phyloP scores from a whole-genome alignment of 164 flowering plant genomes.

The Piper longum region DNA sequence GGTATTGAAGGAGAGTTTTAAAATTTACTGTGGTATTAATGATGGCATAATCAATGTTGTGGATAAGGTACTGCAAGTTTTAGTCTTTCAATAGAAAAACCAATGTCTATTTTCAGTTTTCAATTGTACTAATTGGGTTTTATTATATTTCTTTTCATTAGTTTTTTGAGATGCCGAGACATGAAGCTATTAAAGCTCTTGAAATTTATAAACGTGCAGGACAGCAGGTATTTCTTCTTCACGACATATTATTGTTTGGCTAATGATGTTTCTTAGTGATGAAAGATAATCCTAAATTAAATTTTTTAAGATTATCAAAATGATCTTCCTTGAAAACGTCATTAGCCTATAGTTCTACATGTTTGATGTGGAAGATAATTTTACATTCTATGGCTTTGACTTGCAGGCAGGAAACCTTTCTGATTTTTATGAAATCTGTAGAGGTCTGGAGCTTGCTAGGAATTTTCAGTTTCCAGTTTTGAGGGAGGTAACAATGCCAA shows the following conservation, averaged over 20 bases:
- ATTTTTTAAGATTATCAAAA: no score
- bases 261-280: no score
- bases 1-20: slow-evolving; percentile 98
- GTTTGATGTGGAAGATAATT: background rate
- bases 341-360: background rate
- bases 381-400: background rate
- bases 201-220: slow-evolving; percentile 93
- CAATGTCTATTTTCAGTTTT: background rate
- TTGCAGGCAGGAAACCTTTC: slow-evolving; percentile 80
- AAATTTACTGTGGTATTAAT: slow-evolving; percentile 90
- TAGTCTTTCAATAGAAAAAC: background rate
- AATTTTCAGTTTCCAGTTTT: slow-evolving; percentile 94
- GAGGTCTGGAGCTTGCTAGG: slow-evolving; percentile 94
- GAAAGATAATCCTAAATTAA: no score
- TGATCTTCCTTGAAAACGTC: no score
- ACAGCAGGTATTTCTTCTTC: slow-evolving; percentile 54
- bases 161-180: slow-evolving; percentile 99
- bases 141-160: slow-evolving; percentile 10
- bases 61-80: slow-evolving; percentile 57
- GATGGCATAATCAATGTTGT: slow-evolving; percentile 97
- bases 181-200: slow-evolving; percentile 94
- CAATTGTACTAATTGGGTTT: background rate
- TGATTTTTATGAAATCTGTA: slow-evolving; percentile 87
- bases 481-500: slow-evolving; percentile 53
- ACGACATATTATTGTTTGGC: background rate